A percentile compares a stretch with the other conserved stretches of the same genome.
These are phyloP conservation scores for Quercus lobata DNA, from an alignment of 331 rosid genomes.

Conservation along the genomic window DNA sequence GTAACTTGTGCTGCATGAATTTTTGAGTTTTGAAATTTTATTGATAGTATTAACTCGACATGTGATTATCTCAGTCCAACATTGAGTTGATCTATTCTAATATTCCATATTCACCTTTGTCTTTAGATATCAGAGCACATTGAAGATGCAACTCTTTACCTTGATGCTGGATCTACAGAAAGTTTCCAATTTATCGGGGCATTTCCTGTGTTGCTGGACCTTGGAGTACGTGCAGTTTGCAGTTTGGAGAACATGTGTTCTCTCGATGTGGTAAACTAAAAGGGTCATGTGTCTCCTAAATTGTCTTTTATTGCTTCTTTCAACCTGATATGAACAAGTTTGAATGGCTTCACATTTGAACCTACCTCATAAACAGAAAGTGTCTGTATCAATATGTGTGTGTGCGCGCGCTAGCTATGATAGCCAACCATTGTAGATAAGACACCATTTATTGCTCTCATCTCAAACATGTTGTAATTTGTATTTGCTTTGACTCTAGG, in stretches of 20 bases:
- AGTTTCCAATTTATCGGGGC: conserved; percentile 83
- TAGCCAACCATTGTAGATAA: neutral
- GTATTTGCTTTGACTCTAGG: conserved; percentile 39
- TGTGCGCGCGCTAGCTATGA: neutral
- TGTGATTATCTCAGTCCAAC: neutral
- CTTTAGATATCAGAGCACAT: conserved; percentile 71
- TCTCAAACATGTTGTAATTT: conserved; percentile 6
- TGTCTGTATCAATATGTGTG: neutral
- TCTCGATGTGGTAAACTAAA: conserved; percentile 56
- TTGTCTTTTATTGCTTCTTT: neutral
- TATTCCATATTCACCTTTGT: neutral
- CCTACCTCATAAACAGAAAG: neutral
- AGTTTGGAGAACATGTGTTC: conserved; percentile 63
- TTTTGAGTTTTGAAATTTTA: neutral
- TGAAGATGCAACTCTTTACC: conserved; percentile 66
- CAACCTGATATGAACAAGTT: neutral
- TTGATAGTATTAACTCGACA: neutral
- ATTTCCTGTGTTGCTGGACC: conserved; percentile 61
- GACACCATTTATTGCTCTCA: neutral
- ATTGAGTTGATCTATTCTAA: neutral
- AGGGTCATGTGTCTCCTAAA: neutral
- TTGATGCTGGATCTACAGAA: conserved; percentile 82
- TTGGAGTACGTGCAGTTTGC: conserved; percentile 71
- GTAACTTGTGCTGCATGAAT: neutral
- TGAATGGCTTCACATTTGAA: neutral